Conservation (phyloP, 202 grass and related monocot species). For the Saccharum hybrid region DNA sequence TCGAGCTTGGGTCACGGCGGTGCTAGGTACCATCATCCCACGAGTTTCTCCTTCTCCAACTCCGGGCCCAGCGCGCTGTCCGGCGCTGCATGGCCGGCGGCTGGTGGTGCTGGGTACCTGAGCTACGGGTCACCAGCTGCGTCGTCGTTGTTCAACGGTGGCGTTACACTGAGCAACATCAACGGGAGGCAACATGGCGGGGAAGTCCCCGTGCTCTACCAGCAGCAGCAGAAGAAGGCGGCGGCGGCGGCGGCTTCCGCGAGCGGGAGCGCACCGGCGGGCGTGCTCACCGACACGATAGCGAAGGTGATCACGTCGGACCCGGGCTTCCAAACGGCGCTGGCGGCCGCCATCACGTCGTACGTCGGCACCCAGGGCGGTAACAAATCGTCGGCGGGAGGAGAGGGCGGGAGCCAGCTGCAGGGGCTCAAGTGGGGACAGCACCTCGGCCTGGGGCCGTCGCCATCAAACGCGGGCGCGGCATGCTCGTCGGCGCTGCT, state of each 20-base stretch:
- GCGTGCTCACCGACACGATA: slow-evolving; percentile 68
- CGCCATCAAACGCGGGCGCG: too few species aligned
- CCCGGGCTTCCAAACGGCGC: slow-evolving; percentile 73
- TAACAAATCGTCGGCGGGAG: slow-evolving; percentile 22
- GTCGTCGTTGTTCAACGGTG: slow-evolving; percentile 41
- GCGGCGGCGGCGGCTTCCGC: not conserved
- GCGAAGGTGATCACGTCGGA: slow-evolving; percentile 88
- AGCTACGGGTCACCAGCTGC: slow-evolving; percentile 45
- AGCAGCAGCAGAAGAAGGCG: slow-evolving; percentile 50
- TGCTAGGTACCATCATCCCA: slow-evolving; percentile 64
- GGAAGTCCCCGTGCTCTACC: slow-evolving; percentile 34
- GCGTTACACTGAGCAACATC: slow-evolving; percentile 34
- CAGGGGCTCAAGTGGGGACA: slow-evolving; percentile 57
- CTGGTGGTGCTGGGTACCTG: slow-evolving; percentile 41
- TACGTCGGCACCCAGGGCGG: slow-evolving; percentile 63
- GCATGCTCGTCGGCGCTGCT: slow-evolving; percentile 53
- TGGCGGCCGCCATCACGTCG: slow-evolving; percentile 77
- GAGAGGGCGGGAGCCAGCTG: slow-evolving; percentile 17
- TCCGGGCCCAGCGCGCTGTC: slow-evolving; percentile 41
- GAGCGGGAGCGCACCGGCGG: slow-evolving; percentile 14
- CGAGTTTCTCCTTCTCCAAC: slow-evolving; percentile 73
- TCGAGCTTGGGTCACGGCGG: slow-evolving; percentile 27
- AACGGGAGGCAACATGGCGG: slow-evolving; percentile 29
- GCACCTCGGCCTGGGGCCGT: slow-evolving; percentile 48
- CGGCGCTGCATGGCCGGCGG: slow-evolving; percentile 44